Evolutionary conservation across 2,329 filamentous ascomycete species (phyloP).

Genomic region (Aspergillus quadrilineatus): DNA sequence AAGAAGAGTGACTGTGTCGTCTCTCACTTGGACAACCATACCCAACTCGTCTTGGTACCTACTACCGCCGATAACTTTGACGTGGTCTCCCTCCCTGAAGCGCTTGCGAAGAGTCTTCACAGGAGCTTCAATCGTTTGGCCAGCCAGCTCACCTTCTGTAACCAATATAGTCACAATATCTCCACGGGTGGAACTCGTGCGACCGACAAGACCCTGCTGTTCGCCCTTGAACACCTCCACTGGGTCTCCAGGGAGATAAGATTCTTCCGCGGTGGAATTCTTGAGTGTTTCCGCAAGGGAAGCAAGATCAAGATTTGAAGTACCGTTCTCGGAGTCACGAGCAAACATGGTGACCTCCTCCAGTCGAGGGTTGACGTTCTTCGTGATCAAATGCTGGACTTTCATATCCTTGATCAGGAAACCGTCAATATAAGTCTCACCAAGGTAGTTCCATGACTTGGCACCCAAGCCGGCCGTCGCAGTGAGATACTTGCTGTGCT

Average conservation of each 20-base stretch:
- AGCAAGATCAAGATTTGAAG: conserved; percentile 88
- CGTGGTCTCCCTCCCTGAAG: conserved; percentile 91
- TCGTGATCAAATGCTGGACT: conserved; percentile 78
- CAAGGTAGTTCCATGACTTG: conserved; percentile 80
- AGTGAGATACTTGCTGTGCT: conserved; percentile 65
- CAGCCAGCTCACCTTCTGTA: conserved; percentile 74
- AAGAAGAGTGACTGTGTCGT: conserved; percentile 87
- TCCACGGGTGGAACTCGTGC: conserved; percentile 78
- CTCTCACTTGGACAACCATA: conserved; percentile 90
- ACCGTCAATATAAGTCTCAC: conserved; percentile 87
- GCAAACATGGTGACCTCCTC: conserved; percentile 97
- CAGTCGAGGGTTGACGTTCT: conserved; percentile 86
- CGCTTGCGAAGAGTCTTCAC: conserved; percentile 89
- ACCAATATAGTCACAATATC: conserved; percentile 91
- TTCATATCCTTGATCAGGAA: conserved; percentile 94
- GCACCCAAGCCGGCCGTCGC: conserved; percentile 54
- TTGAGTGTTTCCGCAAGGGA: conserved; percentile 88
- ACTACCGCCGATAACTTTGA: conserved; percentile 96
- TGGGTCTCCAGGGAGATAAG: conserved; percentile 89
- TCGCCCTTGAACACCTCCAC: conserved; percentile 96
- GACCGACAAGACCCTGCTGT: conserved; percentile 86
- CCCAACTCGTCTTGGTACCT: conserved; percentile 93
- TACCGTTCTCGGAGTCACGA: conserved; percentile 82
- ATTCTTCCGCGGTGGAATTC: conserved; percentile 74
- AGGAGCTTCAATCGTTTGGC: conserved; percentile 87